Evolutionary conservation across 2,329 filamentous ascomycete genomes (phyloP).

Genomic region (Onygenales sp.): DNA sequence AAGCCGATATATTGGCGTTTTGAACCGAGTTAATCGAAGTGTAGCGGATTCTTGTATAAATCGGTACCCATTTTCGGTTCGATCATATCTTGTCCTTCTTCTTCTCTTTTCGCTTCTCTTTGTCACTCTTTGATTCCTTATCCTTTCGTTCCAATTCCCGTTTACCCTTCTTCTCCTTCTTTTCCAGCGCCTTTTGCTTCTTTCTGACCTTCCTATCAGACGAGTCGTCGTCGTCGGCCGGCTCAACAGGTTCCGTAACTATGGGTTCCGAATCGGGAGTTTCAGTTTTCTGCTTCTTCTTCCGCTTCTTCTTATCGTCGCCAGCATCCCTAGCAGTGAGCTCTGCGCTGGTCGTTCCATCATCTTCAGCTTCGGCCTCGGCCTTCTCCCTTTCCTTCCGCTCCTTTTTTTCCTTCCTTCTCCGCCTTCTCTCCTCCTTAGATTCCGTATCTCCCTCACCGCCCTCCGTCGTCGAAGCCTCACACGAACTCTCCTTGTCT

Average conservation of each 20-base stretch:
- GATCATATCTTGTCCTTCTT: background rate
- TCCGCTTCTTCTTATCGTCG: constrained; percentile 6
- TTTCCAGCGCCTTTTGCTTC: constrained; percentile 21
- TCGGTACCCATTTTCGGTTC: too few relatives aligned
- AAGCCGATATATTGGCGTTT: too few relatives aligned
- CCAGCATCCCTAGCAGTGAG: constrained; percentile 1
- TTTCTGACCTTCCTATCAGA: constrained; percentile 16
- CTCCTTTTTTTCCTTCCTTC: constrained; percentile 9
- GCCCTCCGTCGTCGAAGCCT: background rate
- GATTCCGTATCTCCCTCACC: constrained; percentile 14
- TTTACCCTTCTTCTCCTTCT: constrained; percentile 19
- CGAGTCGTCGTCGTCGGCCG: background rate
- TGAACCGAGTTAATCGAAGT: too few relatives aligned
- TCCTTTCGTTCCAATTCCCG: constrained; percentile 20
- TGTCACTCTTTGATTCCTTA: constrained; percentile 39
- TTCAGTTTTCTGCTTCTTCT: constrained; percentile 7
- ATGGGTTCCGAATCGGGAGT: background rate
- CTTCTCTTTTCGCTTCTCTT: constrained; percentile 32
- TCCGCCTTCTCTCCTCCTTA: constrained; percentile 11
- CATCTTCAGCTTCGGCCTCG: constrained; percentile 3
- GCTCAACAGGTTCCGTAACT: constrained; percentile 13
- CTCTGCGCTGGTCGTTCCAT: background rate
- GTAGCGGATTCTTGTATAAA: too few relatives aligned
- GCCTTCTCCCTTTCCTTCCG: constrained; percentile 7
- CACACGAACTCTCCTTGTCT: background rate